Conservation (phyloP, 768 basidiomycete genomes). For the Heimioporus sp. region DNA sequence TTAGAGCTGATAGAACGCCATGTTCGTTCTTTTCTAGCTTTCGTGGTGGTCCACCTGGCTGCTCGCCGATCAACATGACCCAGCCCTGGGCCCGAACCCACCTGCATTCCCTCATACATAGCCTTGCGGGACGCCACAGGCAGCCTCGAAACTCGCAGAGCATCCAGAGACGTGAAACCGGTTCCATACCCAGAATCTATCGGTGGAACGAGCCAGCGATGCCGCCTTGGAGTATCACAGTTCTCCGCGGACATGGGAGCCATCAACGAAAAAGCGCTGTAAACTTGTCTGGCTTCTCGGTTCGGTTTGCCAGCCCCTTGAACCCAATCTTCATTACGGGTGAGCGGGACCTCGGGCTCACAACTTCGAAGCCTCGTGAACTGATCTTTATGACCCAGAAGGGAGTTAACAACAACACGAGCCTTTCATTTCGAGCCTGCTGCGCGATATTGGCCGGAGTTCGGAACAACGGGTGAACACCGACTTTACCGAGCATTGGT, state of each 20-base stretch:
- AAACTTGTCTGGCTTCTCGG: conserved; percentile 13
- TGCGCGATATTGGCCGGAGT: conserved; percentile 1
- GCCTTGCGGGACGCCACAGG: conserved; percentile 1
- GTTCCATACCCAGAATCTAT: conserved; percentile 10
- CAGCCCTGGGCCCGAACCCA: neutral
- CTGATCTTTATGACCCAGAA: conserved; percentile 8
- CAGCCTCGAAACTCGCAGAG: conserved; percentile 3
- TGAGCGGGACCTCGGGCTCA: conserved; percentile 7
- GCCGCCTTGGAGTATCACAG: conserved; percentile 1
- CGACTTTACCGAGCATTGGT: neutral
- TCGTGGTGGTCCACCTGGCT: conserved; percentile 5
- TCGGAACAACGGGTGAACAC: conserved; percentile 2
- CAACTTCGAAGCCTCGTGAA: conserved; percentile 14
- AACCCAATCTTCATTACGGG: conserved; percentile 23
- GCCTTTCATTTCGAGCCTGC: neutral
- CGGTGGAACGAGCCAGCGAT: conserved; percentile 3
- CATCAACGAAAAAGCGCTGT: conserved; percentile 9
- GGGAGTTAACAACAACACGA: neutral
- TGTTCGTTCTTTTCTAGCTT: conserved; percentile 5
- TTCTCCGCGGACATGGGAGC: conserved; percentile 27
- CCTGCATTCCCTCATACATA: conserved; percentile 8
- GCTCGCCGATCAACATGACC: conserved; percentile 22
- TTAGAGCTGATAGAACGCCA: conserved; percentile 22
- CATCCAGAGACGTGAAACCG: neutral
- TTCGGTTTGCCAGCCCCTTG: conserved; percentile 8